Percentiles rank a stretch among this genome's conserved stretches.
These are phyloP conservation scores for Scenedesmus sp. DNA, from an alignment of 163 green algal genomes.

Conservation along the genomic window DNA sequence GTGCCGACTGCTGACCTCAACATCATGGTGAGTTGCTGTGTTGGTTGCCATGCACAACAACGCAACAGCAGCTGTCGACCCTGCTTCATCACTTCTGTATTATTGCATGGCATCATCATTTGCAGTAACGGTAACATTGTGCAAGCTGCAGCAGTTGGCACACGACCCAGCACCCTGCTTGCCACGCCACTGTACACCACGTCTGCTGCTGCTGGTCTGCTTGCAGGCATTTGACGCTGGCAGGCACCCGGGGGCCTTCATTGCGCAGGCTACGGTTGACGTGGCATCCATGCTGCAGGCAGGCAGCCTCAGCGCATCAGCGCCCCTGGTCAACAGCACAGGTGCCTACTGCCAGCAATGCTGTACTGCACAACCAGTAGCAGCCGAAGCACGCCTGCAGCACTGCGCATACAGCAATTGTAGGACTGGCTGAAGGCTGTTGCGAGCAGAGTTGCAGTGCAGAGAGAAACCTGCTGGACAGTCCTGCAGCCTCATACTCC, in stretches of 20 bases:
- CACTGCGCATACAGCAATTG: too few relatives aligned
- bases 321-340: constrained; percentile 19
- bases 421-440: too few relatives aligned
- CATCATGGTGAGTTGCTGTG: constrained; percentile 30
- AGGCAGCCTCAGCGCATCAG: constrained; percentile 13
- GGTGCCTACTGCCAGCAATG: neutral
- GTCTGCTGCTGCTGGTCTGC: neutral
- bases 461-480: neutral
- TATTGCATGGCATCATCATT: neutral
- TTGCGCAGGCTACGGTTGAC: constrained; percentile 11
- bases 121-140: neutral
- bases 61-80: neutral
- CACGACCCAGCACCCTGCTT: neutral
- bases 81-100: neutral
- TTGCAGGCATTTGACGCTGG: constrained; percentile 44
- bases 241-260: neutral
- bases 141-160: neutral
- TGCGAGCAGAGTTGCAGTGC: too few relatives aligned
- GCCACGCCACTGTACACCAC: neutral
- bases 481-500: neutral
- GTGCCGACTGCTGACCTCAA: constrained; percentile 24
- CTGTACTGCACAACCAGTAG: neutral
- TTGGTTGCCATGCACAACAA: neutral
- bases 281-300: constrained; percentile 33
- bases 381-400: neutral